These are phyloP conservation scores for Microsporum ferrugineum DNA, from an alignment of 2,329 filamentous ascomycete genomes.

Conservation along the genomic window DNA sequence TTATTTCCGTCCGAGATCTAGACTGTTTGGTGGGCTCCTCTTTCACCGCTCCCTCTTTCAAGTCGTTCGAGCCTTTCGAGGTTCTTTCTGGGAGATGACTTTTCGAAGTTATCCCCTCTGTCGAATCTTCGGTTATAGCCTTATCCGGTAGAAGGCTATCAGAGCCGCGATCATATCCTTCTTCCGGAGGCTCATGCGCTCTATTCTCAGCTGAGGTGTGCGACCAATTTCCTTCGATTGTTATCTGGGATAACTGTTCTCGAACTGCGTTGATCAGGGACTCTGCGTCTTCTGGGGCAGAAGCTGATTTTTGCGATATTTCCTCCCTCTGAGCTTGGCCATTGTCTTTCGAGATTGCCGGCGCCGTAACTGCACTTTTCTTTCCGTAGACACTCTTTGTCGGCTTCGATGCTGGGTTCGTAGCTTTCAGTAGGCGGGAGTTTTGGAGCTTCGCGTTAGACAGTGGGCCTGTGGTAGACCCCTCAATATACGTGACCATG, in stretches of 20 bases:
- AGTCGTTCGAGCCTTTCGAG: neutral
- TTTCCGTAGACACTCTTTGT: neutral
- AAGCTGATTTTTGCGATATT: neutral
- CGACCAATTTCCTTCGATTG: neutral
- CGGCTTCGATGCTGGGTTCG: neutral
- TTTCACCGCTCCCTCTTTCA: neutral
- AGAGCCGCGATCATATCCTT: no score
- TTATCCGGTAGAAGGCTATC: neutral
- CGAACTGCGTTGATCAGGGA: neutral
- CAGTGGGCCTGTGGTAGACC: neutral
- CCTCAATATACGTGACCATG: neutral
- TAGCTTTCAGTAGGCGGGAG: neutral
- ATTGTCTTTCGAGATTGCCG: neutral
- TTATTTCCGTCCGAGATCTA: neutral
- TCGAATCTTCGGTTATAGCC: neutral
- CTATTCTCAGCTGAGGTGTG: neutral
- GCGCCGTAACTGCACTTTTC: neutral
- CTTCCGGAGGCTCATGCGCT: neutral
- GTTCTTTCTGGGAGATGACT: neutral
- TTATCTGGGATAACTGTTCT: neutral
- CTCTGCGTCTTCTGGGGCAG: neutral
- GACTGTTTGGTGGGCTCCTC: neutral
- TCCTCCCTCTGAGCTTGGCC: neutral
- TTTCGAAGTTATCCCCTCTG: neutral
- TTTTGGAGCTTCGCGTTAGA: neutral